A percentile compares a stretch with the other conserved stretches of the same genome.
phyloP scores from a whole-genome alignment of 1,284 basidiomycete genomes.

The Moniliella sp. region DNA sequence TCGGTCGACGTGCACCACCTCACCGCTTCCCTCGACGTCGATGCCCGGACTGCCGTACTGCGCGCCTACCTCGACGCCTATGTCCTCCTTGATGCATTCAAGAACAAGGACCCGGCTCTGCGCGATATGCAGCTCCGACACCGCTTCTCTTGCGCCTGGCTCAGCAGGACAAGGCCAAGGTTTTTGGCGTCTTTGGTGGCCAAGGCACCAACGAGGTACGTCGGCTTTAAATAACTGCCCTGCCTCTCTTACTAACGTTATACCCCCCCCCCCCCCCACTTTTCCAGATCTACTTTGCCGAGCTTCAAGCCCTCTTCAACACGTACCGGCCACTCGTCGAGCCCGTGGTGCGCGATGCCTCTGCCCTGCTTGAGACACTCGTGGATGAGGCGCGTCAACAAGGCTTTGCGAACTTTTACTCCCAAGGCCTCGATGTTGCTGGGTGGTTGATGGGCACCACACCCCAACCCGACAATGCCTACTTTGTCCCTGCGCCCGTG shows the following conservation, averaged over 20 bases:
- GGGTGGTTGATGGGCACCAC: slow-evolving; percentile 58
- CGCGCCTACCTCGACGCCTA: slow-evolving; percentile 60
- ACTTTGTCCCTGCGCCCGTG: slow-evolving; percentile 79
- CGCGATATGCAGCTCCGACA: too few species aligned
- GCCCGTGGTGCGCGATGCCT: slow-evolving; percentile 48
- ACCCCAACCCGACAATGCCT: slow-evolving; percentile 56
- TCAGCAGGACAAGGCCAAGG: slow-evolving; percentile 47
- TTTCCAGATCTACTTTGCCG: slow-evolving; percentile 66
- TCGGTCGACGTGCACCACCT: slow-evolving; percentile 55
- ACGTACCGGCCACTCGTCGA: slow-evolving; percentile 67
- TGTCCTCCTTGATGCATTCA: slow-evolving; percentile 47
- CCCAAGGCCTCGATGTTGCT: slow-evolving; percentile 56
- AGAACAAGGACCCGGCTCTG: neutral
- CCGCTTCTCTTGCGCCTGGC: slow-evolving; percentile 53
- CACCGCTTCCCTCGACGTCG: slow-evolving; percentile 51
- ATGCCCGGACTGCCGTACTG: slow-evolving; percentile 54
- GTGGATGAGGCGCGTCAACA: slow-evolving; percentile 38
- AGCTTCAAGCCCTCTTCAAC: slow-evolving; percentile 73
- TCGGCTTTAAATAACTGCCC: too few species aligned
- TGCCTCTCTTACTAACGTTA: neutral
- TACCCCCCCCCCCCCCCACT: neutral
- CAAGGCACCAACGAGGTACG: slow-evolving; percentile 76
- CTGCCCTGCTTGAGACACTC: slow-evolving; percentile 28
- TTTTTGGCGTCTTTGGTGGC: slow-evolving; percentile 90
- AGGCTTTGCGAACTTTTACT: slow-evolving; percentile 49